Evolutionary conservation across 2,329 filamentous ascomycete genomes (phyloP).

Genomic region (Verticillium nonalfalfae): DNA sequence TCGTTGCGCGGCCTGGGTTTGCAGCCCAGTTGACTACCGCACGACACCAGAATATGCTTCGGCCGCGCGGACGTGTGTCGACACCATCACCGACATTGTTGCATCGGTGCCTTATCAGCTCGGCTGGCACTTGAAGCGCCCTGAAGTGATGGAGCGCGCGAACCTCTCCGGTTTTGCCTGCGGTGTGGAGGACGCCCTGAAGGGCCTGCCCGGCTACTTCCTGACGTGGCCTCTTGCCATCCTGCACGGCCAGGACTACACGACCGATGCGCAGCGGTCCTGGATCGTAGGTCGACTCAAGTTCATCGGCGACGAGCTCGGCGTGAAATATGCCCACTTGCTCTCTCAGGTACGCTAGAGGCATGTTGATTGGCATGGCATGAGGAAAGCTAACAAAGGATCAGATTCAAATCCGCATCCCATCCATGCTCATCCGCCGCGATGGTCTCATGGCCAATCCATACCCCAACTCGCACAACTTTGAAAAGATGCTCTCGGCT

Average conservation of each 20-base stretch:
- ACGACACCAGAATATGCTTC: slow-evolving; percentile 57
- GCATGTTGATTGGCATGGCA: background rate
- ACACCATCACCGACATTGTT: slow-evolving; percentile 52
- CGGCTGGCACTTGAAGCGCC: slow-evolving; percentile 47
- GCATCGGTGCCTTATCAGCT: slow-evolving; percentile 56
- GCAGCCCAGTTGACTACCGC: slow-evolving; percentile 53
- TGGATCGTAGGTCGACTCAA: slow-evolving; percentile 49
- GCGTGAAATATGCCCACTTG: slow-evolving; percentile 52
- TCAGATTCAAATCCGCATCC: slow-evolving; percentile 51
- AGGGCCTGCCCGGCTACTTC: slow-evolving; percentile 53
- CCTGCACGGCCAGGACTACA: slow-evolving; percentile 49
- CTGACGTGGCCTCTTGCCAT: slow-evolving; percentile 52
- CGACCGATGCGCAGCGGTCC: slow-evolving; percentile 49
- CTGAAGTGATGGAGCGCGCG: slow-evolving; percentile 29
- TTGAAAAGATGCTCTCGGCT: slow-evolving; percentile 37
- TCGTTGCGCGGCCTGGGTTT: slow-evolving; percentile 55
- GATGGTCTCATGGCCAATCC: slow-evolving; percentile 42
- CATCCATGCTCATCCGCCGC: slow-evolving; percentile 55
- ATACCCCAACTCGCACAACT: slow-evolving; percentile 29
- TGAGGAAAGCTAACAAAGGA: background rate
- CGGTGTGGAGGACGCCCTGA: slow-evolving; percentile 41
- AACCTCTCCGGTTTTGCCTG: slow-evolving; percentile 40
- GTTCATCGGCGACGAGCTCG: slow-evolving; percentile 48
- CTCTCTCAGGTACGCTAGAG: slow-evolving; percentile 39
- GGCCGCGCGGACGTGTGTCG: slow-evolving; percentile 41